Evolutionary conservation across 805 yeast species (phyloP).

Genomic region (Wickerhamiella allomyrinae): DNA sequence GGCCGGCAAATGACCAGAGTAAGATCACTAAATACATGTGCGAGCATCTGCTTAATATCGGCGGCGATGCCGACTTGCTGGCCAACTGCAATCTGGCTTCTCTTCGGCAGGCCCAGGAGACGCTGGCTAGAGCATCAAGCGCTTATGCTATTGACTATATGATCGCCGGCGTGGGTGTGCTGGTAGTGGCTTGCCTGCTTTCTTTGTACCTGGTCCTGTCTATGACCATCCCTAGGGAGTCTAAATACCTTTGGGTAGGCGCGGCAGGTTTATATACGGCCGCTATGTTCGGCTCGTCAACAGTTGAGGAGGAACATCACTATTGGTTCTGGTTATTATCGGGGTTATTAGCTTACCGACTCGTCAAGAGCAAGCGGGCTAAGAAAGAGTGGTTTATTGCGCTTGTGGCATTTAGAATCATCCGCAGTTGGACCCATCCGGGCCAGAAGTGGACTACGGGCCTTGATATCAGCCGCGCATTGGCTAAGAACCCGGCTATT

Average conservation of each 20-base stretch:
- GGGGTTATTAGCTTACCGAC: conserved; percentile 17
- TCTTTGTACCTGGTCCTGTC: conserved; percentile 19
- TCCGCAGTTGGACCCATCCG: conserved; percentile 76
- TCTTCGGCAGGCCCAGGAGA: conserved; percentile 28
- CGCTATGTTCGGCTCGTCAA: conserved; percentile 70
- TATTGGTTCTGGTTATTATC: conserved; percentile 77
- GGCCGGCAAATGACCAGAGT: conserved; percentile 22
- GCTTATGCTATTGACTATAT: conserved; percentile 51
- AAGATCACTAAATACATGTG: conserved; percentile 19
- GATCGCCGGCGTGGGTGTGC: conserved; percentile 27
- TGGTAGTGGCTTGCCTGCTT: conserved; percentile 23
- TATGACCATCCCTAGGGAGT: conserved; percentile 8
- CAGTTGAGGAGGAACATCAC: conserved; percentile 93
- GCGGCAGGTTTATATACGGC: conserved; percentile 31
- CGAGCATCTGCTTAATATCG: conserved; percentile 5
- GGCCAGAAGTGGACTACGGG: conserved; percentile 66
- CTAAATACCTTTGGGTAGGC: conserved; percentile 14
- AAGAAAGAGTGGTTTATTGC: conserved; percentile 13
- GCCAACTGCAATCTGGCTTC: conserved; percentile 6
- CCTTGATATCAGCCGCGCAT: conserved; percentile 33
- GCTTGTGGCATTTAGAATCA: conserved; percentile 29
- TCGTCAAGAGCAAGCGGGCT: not conserved
- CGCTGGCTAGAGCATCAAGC: conserved; percentile 35
- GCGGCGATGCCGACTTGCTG: not conserved
- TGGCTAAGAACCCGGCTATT: conserved; percentile 23